phyloP scores from a whole-genome alignment of 805 yeast species.

The Zygosaccharomyces rouxii region DNA sequence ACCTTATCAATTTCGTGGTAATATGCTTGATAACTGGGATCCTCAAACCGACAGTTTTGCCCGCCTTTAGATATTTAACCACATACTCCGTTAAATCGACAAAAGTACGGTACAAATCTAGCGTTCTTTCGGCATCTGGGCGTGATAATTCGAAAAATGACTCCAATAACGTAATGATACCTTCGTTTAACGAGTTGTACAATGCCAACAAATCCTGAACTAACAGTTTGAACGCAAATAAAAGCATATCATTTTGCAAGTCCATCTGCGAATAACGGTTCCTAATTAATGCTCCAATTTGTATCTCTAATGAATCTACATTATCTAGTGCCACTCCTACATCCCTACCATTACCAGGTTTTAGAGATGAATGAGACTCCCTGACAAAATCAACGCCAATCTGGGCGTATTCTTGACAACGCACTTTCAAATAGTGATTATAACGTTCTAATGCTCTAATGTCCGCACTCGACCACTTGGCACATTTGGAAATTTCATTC shows the following conservation, averaged over 20 bases:
- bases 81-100: slow-evolving; percentile 84
- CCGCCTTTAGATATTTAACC: slow-evolving; percentile 80
- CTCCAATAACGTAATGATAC: slow-evolving; percentile 88
- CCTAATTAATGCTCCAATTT: slow-evolving; percentile 67
- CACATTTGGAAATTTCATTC: slow-evolving; percentile 35
- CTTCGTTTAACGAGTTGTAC: slow-evolving; percentile 90
- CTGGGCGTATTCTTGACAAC: slow-evolving; percentile 64
- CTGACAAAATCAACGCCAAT: slow-evolving; percentile 74
- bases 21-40: slow-evolving; percentile 97
- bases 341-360: slow-evolving; percentile 50
- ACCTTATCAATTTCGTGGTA: slow-evolving; percentile 83
- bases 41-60: slow-evolving; percentile 84
- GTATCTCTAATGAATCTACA: slow-evolving; percentile 78
- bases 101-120: slow-evolving; percentile 77
- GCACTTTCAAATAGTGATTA: slow-evolving; percentile 60
- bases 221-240: slow-evolving; percentile 80
- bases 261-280: slow-evolving; percentile 77
- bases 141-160: slow-evolving; percentile 92
- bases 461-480: slow-evolving; percentile 40
- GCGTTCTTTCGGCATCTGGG: slow-evolving; percentile 79
- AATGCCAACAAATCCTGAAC: slow-evolving; percentile 85
- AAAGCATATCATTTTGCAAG: slow-evolving; percentile 73
- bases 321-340: slow-evolving; percentile 74
- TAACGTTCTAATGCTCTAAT: slow-evolving; percentile 58
- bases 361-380: slow-evolving; percentile 51